Evolutionary conservation across 73 alveolate species (phyloP).

Genomic region (Diophrys sp.): DNA sequence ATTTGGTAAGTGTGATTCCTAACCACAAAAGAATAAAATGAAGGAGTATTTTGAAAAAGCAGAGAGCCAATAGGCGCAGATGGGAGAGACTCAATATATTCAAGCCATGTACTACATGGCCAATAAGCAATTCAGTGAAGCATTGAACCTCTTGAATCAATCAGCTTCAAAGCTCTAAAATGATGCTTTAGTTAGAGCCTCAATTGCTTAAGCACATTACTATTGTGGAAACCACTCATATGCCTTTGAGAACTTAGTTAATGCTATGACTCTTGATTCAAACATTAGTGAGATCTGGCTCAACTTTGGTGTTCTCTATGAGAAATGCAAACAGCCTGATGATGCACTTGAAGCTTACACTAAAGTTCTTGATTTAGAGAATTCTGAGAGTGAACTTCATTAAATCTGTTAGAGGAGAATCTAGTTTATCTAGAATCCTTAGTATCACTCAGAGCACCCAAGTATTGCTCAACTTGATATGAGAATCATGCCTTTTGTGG

Average conservation of each 20-base stretch:
- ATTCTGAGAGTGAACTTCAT: slow-evolving; percentile 36
- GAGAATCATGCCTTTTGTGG: slow-evolving; percentile 40
- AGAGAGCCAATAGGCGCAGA: slow-evolving; percentile 43
- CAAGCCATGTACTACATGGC: slow-evolving; percentile 61
- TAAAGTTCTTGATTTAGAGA: slow-evolving; percentile 52
- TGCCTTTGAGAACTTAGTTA: slow-evolving; percentile 72
- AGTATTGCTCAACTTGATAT: slow-evolving; percentile 20
- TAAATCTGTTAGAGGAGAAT: slow-evolving; percentile 28
- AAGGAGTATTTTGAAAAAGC: slow-evolving; percentile 56
- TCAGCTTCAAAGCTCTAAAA: slow-evolving; percentile 52
- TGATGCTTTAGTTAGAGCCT: slow-evolving; percentile 60
- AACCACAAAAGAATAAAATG: slow-evolving; percentile 19
- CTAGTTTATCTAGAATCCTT: slow-evolving; percentile 9
- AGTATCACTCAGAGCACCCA: slow-evolving; percentile 6
- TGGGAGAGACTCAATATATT: slow-evolving; percentile 56
- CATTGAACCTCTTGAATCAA: slow-evolving; percentile 9
- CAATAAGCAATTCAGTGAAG: slow-evolving; percentile 51
- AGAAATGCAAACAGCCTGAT: slow-evolving; percentile 70
- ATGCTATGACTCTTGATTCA: slow-evolving; percentile 55
- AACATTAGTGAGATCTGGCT: slow-evolving; percentile 64
- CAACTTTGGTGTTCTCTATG: slow-evolving; percentile 70
- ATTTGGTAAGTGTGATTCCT: not conserved
- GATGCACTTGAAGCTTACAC: slow-evolving; percentile 69
- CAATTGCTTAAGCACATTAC: slow-evolving; percentile 61
- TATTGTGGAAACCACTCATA: slow-evolving; percentile 38